Evolutionary conservation across 495 filamentous ascomycete genomes (phyloP).

Genomic region (Astrocystis sublimbata): DNA sequence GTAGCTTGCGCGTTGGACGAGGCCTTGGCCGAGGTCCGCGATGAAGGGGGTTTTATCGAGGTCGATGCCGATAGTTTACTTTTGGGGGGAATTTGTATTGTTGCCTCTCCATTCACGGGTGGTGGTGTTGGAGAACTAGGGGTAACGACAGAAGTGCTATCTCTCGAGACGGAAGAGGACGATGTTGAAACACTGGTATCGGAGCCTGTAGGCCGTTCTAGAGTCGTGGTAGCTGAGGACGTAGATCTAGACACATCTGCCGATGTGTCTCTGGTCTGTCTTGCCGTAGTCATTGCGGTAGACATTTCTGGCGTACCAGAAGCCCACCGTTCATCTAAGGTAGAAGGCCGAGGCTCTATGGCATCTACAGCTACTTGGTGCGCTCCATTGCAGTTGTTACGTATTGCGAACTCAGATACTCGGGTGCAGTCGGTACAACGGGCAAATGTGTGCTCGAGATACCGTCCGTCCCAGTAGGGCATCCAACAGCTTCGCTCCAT

Average conservation of each 20-base stretch:
- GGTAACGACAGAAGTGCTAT: constrained; percentile 20
- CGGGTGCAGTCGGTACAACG: constrained; percentile 27
- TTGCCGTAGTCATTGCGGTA: constrained; percentile 19
- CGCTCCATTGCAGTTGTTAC: not conserved
- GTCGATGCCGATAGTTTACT: constrained; percentile 25
- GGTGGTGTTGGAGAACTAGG: constrained; percentile 22
- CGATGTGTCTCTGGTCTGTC: constrained; percentile 20
- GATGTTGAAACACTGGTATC: constrained; percentile 16
- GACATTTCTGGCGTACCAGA: constrained; percentile 18
- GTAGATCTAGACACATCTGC: constrained; percentile 21
- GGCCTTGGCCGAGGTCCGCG: constrained; percentile 16
- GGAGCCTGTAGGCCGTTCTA: constrained; percentile 16
- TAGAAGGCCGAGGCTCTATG: constrained; percentile 13
- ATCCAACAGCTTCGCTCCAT: constrained; percentile 25
- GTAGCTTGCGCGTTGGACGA: constrained; percentile 28
- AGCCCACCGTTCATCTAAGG: constrained; percentile 13
- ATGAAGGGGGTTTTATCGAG: constrained; percentile 28
- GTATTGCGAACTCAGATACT: constrained; percentile 2
- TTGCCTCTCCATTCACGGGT: constrained; percentile 28
- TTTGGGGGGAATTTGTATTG: constrained; percentile 19
- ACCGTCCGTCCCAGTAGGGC: constrained; percentile 29
- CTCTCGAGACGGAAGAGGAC: constrained; percentile 18
- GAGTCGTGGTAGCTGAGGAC: constrained; percentile 16
- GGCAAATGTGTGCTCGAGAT: constrained; percentile 22
- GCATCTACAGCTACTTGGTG: not conserved